These are phyloP conservation scores for Earliella scabrosa DNA, from an alignment of 1,284 basidiomycete genomes.

Conservation along the genomic window DNA sequence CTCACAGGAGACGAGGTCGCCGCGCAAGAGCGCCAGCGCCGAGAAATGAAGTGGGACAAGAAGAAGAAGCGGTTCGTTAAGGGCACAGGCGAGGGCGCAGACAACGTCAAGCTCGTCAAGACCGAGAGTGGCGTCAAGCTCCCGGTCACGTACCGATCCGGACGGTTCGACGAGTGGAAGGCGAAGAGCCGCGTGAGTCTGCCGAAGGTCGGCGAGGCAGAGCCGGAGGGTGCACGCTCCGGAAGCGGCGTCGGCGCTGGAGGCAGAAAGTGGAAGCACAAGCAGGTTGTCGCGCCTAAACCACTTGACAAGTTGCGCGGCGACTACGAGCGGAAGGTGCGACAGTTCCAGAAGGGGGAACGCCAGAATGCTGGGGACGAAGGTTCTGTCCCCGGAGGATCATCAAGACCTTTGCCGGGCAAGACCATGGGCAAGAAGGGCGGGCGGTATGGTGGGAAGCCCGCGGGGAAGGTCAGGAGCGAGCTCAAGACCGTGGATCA, in stretches of 20 bases:
- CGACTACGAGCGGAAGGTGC: slow-evolving; percentile 73
- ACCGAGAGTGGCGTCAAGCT: slow-evolving; percentile 92
- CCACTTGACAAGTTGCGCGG: slow-evolving; percentile 71
- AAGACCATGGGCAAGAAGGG: slow-evolving; percentile 36
- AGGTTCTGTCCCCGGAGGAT: slow-evolving; percentile 23
- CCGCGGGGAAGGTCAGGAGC: slow-evolving; percentile 64
- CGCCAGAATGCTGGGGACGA: slow-evolving; percentile 32
- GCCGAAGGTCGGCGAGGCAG: slow-evolving; percentile 83
- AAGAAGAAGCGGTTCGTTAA: slow-evolving; percentile 96
- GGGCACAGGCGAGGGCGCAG: slow-evolving; percentile 83
- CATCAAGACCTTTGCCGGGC: slow-evolving; percentile 25
- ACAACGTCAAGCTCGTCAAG: slow-evolving; percentile 94
- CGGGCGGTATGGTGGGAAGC: slow-evolving; percentile 61
- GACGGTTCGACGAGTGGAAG: slow-evolving; percentile 96
- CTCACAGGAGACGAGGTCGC: slow-evolving; percentile 81
- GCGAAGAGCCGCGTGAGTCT: slow-evolving; percentile 72
- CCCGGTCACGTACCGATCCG: slow-evolving; percentile 93
- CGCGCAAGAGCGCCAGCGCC: slow-evolving; percentile 64
- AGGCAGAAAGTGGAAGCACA: slow-evolving; percentile 71
- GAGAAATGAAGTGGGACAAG: slow-evolving; percentile 86
- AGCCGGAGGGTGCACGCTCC: slow-evolving; percentile 48
- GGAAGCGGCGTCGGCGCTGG: slow-evolving; percentile 39
- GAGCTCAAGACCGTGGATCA: slow-evolving; percentile 87
- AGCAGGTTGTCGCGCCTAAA: slow-evolving; percentile 62
- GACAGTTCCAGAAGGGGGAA: slow-evolving; percentile 61